Evolutionary conservation across 2,329 filamentous ascomycete species (phyloP).

Genomic region (Drechmeria coniospora): DNA sequence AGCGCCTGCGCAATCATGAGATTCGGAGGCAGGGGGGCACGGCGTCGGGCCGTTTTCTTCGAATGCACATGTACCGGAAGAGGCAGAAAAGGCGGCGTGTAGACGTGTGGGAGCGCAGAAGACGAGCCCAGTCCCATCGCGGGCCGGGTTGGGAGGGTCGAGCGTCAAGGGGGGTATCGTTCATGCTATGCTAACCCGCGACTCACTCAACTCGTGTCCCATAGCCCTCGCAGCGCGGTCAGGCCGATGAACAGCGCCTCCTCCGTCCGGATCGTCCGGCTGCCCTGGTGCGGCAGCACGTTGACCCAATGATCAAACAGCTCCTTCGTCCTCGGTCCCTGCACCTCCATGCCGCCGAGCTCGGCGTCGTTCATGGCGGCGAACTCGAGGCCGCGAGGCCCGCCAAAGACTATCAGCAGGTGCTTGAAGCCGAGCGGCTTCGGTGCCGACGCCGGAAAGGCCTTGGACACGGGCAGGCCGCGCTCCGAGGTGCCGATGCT

Average conservation of each 20-base stretch:
- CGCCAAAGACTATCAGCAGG: slow-evolving; percentile 65
- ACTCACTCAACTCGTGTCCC: slow-evolving; percentile 19
- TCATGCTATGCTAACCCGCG: background rate
- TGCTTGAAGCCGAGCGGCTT: slow-evolving; percentile 45
- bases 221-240: slow-evolving; percentile 48
- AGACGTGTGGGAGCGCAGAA: too few relatives aligned
- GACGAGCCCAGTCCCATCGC: too few relatives aligned
- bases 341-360: slow-evolving; percentile 44
- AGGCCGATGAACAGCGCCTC: slow-evolving; percentile 69
- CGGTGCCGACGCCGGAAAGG: slow-evolving; percentile 22
- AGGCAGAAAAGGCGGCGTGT: too few relatives aligned
- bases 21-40: too few relatives aligned
- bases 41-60: too few relatives aligned
- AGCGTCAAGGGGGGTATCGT: slow-evolving; percentile 4
- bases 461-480: slow-evolving; percentile 36
- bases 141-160: too few relatives aligned
- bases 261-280: slow-evolving; percentile 68
- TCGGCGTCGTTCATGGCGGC: slow-evolving; percentile 48
- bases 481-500: slow-evolving; percentile 75
- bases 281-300: slow-evolving; percentile 65
- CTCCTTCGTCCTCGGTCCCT: slow-evolving; percentile 47
- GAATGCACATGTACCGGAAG: too few relatives aligned
- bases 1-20: background rate
- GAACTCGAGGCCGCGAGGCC: slow-evolving; percentile 63
- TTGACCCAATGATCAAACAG: slow-evolving; percentile 80